Evolutionary conservation across 75 land plant genomes (phyloP).

Genomic region (Sequoiadendron giganteum): DNA sequence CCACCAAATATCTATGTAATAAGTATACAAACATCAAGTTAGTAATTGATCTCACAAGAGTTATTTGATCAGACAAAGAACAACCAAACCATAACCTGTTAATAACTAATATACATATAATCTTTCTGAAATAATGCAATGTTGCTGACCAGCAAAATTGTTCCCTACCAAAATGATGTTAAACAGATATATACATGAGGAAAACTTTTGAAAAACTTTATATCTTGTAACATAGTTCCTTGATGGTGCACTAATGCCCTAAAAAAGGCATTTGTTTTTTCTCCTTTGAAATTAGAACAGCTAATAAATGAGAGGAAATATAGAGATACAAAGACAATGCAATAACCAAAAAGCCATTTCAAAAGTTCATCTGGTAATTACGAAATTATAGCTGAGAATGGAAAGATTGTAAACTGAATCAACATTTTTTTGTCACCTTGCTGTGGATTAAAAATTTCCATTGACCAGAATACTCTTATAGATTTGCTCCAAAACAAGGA

Average conservation of each 20-base stretch:
- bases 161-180: background rate
- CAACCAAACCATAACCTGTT: background rate
- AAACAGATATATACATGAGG: background rate
- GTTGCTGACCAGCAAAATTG: background rate
- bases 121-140: background rate
- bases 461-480: background rate
- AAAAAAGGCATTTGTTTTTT: background rate
- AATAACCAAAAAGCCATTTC: background rate
- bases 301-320: background rate
- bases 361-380: background rate
- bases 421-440: background rate
- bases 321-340: background rate
- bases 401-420: background rate
- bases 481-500: background rate
- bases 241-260: background rate
- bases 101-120: background rate
- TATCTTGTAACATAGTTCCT: background rate
- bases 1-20: constrained; percentile 92
- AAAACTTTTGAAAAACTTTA: too few relatives aligned
- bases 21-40: background rate
- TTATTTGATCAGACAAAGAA: background rate
- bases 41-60: background rate
- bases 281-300: background rate
- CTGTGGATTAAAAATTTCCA: background rate
- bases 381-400: background rate